Evolutionary conservation across 1,139 yeast species (phyloP).

Genomic region (Pneumocystis wakefieldiae): DNA sequence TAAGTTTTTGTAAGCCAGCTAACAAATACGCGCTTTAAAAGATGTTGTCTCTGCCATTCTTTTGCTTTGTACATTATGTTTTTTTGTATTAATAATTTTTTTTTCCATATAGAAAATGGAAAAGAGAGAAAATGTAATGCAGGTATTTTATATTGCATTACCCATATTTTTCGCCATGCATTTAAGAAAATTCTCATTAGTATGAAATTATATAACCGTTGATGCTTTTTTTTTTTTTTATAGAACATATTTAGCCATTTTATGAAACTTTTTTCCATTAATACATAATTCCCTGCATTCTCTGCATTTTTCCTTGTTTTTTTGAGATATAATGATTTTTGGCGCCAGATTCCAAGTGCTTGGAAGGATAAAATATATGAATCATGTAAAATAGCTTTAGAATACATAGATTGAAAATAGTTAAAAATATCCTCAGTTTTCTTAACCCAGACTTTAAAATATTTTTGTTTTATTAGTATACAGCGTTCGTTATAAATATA

Average conservation of each 20-base stretch:
- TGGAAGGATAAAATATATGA: not conserved
- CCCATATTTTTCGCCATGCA: not conserved
- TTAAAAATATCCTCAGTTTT: not conserved
- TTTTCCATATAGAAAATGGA: slow-evolving; percentile 1
- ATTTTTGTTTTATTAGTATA: not conserved
- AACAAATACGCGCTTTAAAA: not conserved
- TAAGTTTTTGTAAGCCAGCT: not conserved
- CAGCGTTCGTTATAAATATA: not conserved
- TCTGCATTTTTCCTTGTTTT: not conserved
- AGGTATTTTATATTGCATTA: not conserved
- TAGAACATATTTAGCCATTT: not conserved
- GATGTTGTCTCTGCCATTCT: not conserved
- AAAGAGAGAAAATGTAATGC: not conserved
- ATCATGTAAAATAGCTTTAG: not conserved
- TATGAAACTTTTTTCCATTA: not conserved
- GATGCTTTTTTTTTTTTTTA: not conserved
- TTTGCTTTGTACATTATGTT: not conserved
- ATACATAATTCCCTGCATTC: not conserved
- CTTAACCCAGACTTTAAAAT: not conserved
- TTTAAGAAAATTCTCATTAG: not conserved
- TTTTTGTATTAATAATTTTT: not conserved
- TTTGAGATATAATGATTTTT: not conserved
- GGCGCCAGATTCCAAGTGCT: not conserved
- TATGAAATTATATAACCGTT: not conserved
- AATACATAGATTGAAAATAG: not conserved